Base-by-base conservation (phyloP, 805 yeast species). In the Groenewaldozyma tartarivorans region DNA sequence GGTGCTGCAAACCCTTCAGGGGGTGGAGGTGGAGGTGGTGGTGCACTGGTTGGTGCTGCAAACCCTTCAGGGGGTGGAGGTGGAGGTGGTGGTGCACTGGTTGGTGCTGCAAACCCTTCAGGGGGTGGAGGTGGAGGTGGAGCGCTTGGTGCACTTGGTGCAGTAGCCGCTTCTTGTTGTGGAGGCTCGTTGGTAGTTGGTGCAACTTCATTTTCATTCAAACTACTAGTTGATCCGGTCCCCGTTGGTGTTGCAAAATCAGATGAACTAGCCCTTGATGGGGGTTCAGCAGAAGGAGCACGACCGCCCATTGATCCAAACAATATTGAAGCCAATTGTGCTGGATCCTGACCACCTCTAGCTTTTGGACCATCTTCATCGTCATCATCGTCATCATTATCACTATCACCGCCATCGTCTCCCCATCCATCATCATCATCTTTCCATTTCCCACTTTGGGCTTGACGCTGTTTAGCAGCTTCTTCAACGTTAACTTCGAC, bases 281-380 rank as follows among this genome's bases (percentile, higher is more conserved):
- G 37, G 4, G 33, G 22, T 7, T 39, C 39, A 6, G 41, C 33
- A 11, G 39, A 35, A 2, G 40, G 40, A 19, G 31, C 38, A 9
- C 29, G n/a, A 27, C 40, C 36, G 18, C 50, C 67, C 70, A 66
- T 66, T 4, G 66, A 58, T 6, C 69, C 65, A 43, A 66, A 67
- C 43, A 66, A 49, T 44, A 64, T 45, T 18, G 68, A 63, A 4
- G 71, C 71, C 20, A 66, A 53, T 40, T 63, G 63, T 2, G 67
- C 59, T 6, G 71, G 63, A 22, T 66, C 61, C 3, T 58, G 58
- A n/a, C 57, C 53, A 9, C 61, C 61, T 6, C 56, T 47, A 13
- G 46, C 40, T 1, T 48, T 57, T 17, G 50, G 61, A 16, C 49
- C 55, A 16, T 53, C 60, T n/a, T 55, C 57, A 9, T 43, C 48